phyloP scores from a whole-genome alignment of 768 basidiomycete genomes.

The Boletus barrowsii region DNA sequence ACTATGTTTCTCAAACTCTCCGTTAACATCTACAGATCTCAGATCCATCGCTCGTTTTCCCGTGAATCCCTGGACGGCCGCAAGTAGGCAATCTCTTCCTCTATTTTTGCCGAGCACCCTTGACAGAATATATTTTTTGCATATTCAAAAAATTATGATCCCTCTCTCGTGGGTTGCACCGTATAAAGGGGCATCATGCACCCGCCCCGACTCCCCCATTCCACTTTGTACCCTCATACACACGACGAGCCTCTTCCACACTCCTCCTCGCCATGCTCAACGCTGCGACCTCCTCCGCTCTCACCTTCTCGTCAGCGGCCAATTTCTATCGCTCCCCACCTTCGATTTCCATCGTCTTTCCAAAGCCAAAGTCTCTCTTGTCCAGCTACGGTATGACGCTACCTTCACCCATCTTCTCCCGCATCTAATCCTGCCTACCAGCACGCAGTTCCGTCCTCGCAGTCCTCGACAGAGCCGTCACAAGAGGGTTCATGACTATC shows the following conservation, averaged over 20 bases:
- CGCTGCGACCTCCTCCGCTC: conserved; percentile 27
- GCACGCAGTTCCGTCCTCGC: conserved; percentile 61
- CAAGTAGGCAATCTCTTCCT: conserved; percentile 33
- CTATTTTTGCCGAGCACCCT: conserved; percentile 29
- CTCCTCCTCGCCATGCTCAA: conserved; percentile 26
- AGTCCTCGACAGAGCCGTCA: conserved; percentile 56
- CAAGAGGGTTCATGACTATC: conserved; percentile 57
- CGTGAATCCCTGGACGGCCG: conserved; percentile 33
- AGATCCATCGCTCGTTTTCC: conserved; percentile 30
- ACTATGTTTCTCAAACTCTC: conserved; percentile 31
- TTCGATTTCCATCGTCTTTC: conserved; percentile 29
- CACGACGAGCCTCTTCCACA: neutral
- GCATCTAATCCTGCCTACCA: conserved; percentile 23
- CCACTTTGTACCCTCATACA: conserved; percentile 6
- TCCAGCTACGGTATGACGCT: conserved; percentile 24
- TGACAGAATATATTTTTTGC: conserved; percentile 29
- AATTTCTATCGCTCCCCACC: conserved; percentile 34
- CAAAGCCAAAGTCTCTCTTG: conserved; percentile 29
- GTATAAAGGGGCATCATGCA: conserved; percentile 31
- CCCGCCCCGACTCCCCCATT: conserved; percentile 11
- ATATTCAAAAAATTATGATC: conserved; percentile 18
- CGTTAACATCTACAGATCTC: conserved; percentile 29
- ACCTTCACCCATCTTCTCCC: neutral
- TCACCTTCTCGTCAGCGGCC: conserved; percentile 29
- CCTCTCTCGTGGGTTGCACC: conserved; percentile 24